Evolutionary conservation across 108 stramenopile species (phyloP).

Genomic region (Fistulifera solaris): DNA sequence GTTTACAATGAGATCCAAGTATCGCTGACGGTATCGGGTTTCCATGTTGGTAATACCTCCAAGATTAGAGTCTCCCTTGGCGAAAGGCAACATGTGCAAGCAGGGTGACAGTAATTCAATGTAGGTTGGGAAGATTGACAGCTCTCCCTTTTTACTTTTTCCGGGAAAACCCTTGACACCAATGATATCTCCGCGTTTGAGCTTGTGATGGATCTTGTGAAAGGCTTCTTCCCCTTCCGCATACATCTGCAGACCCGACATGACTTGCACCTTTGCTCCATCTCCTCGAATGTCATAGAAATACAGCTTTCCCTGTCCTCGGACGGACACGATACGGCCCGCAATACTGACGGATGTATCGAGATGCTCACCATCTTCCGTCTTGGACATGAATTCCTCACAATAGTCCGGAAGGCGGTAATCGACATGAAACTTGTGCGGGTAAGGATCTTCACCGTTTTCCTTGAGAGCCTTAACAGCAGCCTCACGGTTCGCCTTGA

Average conservation of each 20-base stretch:
- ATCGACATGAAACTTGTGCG: slow-evolving; percentile 96
- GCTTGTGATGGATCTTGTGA: slow-evolving; percentile 53
- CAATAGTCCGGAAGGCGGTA: slow-evolving; percentile 86
- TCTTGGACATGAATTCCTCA: slow-evolving; percentile 59
- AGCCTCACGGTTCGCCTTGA: slow-evolving; percentile 85
- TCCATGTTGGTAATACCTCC: slow-evolving; percentile 94
- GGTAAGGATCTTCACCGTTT: slow-evolving; percentile 89
- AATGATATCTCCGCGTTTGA: slow-evolving; percentile 94
- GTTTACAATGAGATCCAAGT: slow-evolving; percentile 97
- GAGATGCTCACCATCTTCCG: slow-evolving; percentile 56
- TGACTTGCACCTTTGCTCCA: slow-evolving; percentile 92
- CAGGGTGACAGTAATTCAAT: slow-evolving; percentile 92
- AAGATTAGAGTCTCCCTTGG: slow-evolving; percentile 56
- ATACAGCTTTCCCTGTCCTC: slow-evolving; percentile 93
- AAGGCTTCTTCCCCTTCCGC: slow-evolving; percentile 85
- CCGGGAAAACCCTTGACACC: slow-evolving; percentile 89
- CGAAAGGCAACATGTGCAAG: slow-evolving; percentile 97
- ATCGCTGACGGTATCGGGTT: slow-evolving; percentile 94
- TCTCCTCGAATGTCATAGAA: slow-evolving; percentile 97
- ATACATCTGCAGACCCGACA: slow-evolving; percentile 83
- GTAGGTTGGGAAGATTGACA: slow-evolving; percentile 87
- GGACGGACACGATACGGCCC: slow-evolving; percentile 88
- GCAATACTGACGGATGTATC: slow-evolving; percentile 75
- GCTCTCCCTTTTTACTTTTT: slow-evolving; percentile 94
- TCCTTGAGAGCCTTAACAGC: slow-evolving; percentile 71